These are phyloP conservation scores for Cicer yamashitae DNA, from an alignment of 306 rosid species.

Conservation along the genomic window DNA sequence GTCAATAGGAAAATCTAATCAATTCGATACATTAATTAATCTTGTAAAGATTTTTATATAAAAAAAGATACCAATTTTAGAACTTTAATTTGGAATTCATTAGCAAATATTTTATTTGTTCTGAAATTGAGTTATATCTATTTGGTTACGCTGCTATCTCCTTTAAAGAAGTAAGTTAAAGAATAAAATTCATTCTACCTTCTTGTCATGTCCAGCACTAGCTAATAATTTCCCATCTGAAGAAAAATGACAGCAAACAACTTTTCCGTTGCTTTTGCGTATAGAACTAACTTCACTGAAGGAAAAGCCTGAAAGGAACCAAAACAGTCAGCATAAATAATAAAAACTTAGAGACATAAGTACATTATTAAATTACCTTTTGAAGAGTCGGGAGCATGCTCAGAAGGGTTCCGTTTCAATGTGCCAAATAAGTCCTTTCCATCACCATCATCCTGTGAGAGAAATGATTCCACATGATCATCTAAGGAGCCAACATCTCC, in stretches of 20 bases:
- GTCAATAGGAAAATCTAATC: too few relatives aligned
- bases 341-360: slow-evolving; percentile 40
- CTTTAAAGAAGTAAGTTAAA: slow-evolving; percentile 26
- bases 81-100: slow-evolving; percentile 34
- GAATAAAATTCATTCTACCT: slow-evolving; percentile 64
- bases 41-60: slow-evolving; percentile 4
- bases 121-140: slow-evolving; percentile 18
- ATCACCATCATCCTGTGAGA: slow-evolving; percentile 88
- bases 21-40: slow-evolving; percentile 3
- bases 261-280: slow-evolving; percentile 83
- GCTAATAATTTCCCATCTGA: slow-evolving; percentile 95
- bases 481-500: slow-evolving; percentile 95
- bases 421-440: slow-evolving; percentile 90
- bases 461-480: slow-evolving; percentile 91
- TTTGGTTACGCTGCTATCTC: slow-evolving; percentile 22
- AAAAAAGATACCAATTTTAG: slow-evolving; percentile 19
- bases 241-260: slow-evolving; percentile 94
- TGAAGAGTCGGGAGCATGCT: slow-evolving; percentile 80
- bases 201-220: slow-evolving; percentile 98
- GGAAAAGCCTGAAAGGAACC: slow-evolving; percentile 68
- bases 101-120: slow-evolving; percentile 21
- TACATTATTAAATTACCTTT: slow-evolving; percentile 64
- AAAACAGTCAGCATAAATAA: slow-evolving; percentile 39
- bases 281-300: slow-evolving; percentile 80
- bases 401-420: slow-evolving; percentile 75